Base-by-base conservation (phyloP, 2,329 filamentous ascomycete genomes). In the Alternaria metachromatica region DNA sequence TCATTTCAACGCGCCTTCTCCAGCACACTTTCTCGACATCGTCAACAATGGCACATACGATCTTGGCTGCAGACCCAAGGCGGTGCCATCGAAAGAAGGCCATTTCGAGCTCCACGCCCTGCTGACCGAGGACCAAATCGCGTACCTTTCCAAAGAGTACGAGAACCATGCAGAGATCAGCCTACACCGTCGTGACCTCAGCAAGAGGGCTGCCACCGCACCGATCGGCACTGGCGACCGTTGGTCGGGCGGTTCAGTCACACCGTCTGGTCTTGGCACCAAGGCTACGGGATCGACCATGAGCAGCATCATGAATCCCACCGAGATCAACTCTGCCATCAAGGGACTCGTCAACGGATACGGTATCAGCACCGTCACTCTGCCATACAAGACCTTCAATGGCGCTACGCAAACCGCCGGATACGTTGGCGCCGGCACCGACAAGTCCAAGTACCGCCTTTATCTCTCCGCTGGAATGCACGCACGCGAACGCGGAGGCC, bases 401-500 rank as follows among this genome's bases (percentile, higher is more conserved):
- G 80, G 80, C 23, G 78, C 80, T 4, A 75, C 74, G 4, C 75
- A 83, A 18, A 70, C 78, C 21, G 84, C 81, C 7, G 79, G 72
- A n/a, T 80, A 80, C 60, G 79, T 86, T 33, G 85, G 85, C 21
- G 81, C 81, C 18, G 80, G 80, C 21, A 79, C 77, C n/a, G 79
- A 80, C 66, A 80, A 80, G 55, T 76, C 78, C 41, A 76, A 76
- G 6, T 84, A 85, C 68, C 68, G 60, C 37, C 82, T 87, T 26
- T 86, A 86, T 71, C 76, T 89, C 60, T 84, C 84, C 62, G 83
- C 83, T 45, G 85, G 81, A 25, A 83, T 88, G 50, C 87, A 89
- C 68, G 85, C 87, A 9, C 85, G 87, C 23, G 87, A 89, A 76
- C 84, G 87, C 10, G 87, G 87, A 25, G 85, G 83, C 0, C 82